Evolutionary conservation across 352 stramenopile species (phyloP).

Genomic region (Pythium grandisporangium): DNA sequence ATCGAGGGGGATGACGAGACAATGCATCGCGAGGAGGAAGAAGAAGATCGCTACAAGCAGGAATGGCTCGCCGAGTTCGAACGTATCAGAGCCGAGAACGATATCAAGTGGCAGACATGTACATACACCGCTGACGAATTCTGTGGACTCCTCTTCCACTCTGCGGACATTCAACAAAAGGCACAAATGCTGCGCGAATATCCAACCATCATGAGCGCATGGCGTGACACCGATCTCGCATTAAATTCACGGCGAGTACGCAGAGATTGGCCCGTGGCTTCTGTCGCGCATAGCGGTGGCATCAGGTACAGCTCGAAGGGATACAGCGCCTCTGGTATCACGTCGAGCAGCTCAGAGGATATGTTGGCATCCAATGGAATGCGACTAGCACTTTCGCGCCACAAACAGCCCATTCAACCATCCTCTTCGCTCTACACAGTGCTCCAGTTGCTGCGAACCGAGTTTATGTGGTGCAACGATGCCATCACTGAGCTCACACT

Average conservation of each 20-base stretch:
- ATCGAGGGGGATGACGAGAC: constrained; percentile 32
- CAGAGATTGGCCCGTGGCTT: constrained; percentile 28
- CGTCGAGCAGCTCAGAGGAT: too few species aligned
- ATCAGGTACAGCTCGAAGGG: constrained; percentile 15
- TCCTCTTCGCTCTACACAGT: constrained; percentile 15
- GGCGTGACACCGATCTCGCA: constrained; percentile 19
- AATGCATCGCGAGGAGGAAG: constrained; percentile 22
- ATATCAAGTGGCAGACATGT: constrained; percentile 52
- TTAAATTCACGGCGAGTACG: constrained; percentile 12
- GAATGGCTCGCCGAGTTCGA: constrained; percentile 56
- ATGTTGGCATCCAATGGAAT: too few species aligned
- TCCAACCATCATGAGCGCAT: constrained; percentile 47
- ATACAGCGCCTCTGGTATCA: too few species aligned
- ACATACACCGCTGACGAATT: constrained; percentile 61
- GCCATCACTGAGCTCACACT: constrained; percentile 23
- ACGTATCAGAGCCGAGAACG: constrained; percentile 26
- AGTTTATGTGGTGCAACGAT: constrained; percentile 33
- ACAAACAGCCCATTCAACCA: constrained; percentile 22
- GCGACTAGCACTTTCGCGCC: too few species aligned
- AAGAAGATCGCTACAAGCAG: constrained; percentile 38
- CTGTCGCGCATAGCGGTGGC: constrained; percentile 4
- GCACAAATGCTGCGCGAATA: constrained; percentile 34
- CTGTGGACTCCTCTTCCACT: constrained; percentile 49
- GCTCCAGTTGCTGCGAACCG: constrained; percentile 19
- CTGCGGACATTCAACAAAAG: constrained; percentile 33